A percentile compares a stretch with the other conserved stretches of the same genome.
These are phyloP conservation scores for Aspergillus coremiiformis DNA, from an alignment of 495 filamentous ascomycete genomes.

Conservation along the genomic window DNA sequence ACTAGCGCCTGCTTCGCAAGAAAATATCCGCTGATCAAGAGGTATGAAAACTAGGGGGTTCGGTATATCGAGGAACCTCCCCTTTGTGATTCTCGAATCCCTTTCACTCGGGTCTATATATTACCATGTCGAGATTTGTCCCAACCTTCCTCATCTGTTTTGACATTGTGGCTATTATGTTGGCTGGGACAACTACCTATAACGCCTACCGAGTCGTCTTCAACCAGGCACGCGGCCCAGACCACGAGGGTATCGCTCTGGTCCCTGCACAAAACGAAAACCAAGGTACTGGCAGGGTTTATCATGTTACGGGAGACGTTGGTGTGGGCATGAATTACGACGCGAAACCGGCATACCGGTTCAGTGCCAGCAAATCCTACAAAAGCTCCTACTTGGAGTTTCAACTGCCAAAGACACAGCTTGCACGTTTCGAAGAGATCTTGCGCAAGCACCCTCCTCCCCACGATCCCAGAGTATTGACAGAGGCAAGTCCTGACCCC, in stretches of 20 bases:
- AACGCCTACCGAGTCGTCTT: slow-evolving; percentile 1
- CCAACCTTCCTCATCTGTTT: no score
- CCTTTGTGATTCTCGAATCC: no score
- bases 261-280: slow-evolving; percentile 1
- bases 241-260: slow-evolving; percentile 1
- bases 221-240: background rate
- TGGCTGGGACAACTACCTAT: background rate
- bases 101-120: no score
- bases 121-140: no score
- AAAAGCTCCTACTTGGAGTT: background rate
- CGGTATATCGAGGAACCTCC: no score
- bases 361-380: background rate
- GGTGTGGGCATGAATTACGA: slow-evolving; percentile 3
- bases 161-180: no score
- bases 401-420: background rate
- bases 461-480: background rate
- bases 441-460: background rate
- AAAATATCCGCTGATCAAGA: no score
- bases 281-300: background rate
- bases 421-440: background rate
- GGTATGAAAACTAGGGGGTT: no score
- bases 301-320: background rate
- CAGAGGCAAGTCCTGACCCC: background rate
- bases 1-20: no score
- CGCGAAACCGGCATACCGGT: background rate